phyloP scores from a whole-genome alignment of 352 stramenopile genomes.

The Phytophthora cactorum region DNA sequence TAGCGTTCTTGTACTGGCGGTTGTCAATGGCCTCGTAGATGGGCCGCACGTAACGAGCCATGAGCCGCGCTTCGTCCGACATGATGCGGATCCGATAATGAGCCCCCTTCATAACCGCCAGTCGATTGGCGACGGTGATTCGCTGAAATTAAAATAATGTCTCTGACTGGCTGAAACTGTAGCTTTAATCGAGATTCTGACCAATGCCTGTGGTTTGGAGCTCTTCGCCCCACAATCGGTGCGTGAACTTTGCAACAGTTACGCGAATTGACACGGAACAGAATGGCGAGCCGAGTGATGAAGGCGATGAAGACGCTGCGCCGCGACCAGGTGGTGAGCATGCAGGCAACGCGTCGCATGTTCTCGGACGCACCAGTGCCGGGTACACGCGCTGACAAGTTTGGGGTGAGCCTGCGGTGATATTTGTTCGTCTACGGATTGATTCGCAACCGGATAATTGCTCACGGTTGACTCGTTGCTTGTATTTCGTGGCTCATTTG shows the following conservation, averaged over 20 bases:
- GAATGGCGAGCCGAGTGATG: slow-evolving; percentile 42
- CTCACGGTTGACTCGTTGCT: not conserved
- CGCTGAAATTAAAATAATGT: slow-evolving; percentile 8
- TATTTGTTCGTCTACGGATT: slow-evolving; percentile 14
- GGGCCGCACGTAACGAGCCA: slow-evolving; percentile 79
- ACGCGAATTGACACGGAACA: not conserved
- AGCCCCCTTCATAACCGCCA: slow-evolving; percentile 1
- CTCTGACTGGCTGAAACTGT: not conserved
- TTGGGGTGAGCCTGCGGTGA: slow-evolving; percentile 50
- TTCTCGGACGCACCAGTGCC: slow-evolving; percentile 42
- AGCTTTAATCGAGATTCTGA: not conserved
- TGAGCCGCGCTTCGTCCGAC: slow-evolving; percentile 63
- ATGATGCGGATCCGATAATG: slow-evolving; percentile 33
- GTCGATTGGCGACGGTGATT: slow-evolving; percentile 18
- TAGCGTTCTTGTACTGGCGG: slow-evolving; percentile 81
- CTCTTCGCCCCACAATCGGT: slow-evolving; percentile 17
- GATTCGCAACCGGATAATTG: slow-evolving; percentile 10
- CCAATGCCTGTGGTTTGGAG: slow-evolving; percentile 10
- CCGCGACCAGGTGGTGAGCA: slow-evolving; percentile 3
- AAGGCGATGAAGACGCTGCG: slow-evolving; percentile 30
- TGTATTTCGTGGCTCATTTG: slow-evolving; percentile 1
- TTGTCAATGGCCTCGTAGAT: slow-evolving; percentile 89
- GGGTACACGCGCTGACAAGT: slow-evolving; percentile 58
- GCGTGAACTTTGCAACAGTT: slow-evolving; percentile 20
- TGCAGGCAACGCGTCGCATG: slow-evolving; percentile 28